Percentiles rank a stretch among this genome's conserved stretches.
phyloP scores from a whole-genome alignment of 2,329 filamentous ascomycete genomes.

The Fusarium mundagurra region DNA sequence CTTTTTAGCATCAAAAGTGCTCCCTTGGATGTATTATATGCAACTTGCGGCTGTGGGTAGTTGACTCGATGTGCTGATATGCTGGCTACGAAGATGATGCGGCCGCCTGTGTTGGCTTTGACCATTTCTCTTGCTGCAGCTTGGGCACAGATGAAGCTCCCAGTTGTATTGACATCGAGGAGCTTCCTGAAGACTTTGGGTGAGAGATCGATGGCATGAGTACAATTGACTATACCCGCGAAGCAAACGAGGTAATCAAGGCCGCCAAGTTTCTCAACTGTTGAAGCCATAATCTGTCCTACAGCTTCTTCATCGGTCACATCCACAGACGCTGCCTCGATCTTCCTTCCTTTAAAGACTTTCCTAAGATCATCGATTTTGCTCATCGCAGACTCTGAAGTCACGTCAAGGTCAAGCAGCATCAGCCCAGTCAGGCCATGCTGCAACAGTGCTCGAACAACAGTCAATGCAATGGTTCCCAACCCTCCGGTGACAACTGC shows the following conservation, averaged over 20 bases:
- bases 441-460: constrained; percentile 4
- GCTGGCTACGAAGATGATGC: constrained; percentile 73
- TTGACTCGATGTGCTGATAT: constrained; percentile 77
- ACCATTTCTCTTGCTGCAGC: constrained; percentile 68
- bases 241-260: constrained; percentile 16
- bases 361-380: neutral
- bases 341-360: neutral
- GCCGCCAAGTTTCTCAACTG: neutral
- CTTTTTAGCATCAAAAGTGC: constrained; percentile 71
- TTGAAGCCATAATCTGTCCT: neutral
- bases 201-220: constrained; percentile 68
- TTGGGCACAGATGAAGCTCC: constrained; percentile 75
- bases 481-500: constrained; percentile 7
- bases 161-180: constrained; percentile 77
- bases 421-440: constrained; percentile 5
- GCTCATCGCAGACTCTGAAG: neutral
- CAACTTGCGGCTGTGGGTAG: constrained; percentile 75
- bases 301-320: constrained; percentile 9
- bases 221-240: constrained; percentile 67
- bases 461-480: constrained; percentile 9
- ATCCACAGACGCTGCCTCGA: neutral
- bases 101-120: constrained; percentile 60
- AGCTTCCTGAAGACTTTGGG: constrained; percentile 69
- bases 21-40: constrained; percentile 79
- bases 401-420: constrained; percentile 8